Conservation (phyloP, 2,329 filamentous ascomycete species). For the Ascosphaera apis region DNA sequence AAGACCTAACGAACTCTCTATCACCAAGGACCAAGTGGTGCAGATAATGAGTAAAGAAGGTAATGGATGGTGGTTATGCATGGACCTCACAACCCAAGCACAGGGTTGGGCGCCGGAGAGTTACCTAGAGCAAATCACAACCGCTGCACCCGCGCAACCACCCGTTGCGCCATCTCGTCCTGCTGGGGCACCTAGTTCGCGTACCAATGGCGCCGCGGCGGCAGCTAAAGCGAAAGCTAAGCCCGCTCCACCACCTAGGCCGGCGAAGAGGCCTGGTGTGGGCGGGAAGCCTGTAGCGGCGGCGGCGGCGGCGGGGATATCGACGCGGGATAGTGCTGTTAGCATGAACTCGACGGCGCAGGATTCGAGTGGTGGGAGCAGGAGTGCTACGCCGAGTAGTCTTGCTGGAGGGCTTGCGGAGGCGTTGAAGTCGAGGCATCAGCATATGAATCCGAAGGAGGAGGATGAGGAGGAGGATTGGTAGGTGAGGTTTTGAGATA, state of each 20-base stretch:
- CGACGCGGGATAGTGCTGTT: conserved; percentile 35
- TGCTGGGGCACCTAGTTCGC: conserved; percentile 27
- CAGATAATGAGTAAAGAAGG: conserved; percentile 84
- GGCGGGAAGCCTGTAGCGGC: conserved; percentile 38
- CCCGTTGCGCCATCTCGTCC: conserved; percentile 31
- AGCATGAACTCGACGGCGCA: conserved; percentile 21
- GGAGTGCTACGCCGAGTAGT: conserved; percentile 44
- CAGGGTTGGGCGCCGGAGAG: conserved; percentile 89
- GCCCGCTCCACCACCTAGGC: conserved; percentile 52
- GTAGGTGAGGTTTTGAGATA: neutral
- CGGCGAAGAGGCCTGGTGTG: conserved; percentile 53
- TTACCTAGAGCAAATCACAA: conserved; percentile 57
- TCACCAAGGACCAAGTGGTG: conserved; percentile 58
- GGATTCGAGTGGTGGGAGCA: conserved; percentile 36
- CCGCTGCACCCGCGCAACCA: conserved; percentile 34
- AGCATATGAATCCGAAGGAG: conserved; percentile 47
- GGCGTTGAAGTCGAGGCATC: conserved; percentile 53
- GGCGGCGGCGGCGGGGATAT: conserved; percentile 14
- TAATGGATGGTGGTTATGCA: conserved; percentile 95
- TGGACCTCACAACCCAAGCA: conserved; percentile 40
- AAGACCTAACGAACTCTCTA: conserved; percentile 61
- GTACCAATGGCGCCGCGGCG: conserved; percentile 15
- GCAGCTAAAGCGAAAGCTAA: conserved; percentile 32
- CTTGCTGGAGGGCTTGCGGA: conserved; percentile 50
- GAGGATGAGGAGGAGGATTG: conserved; percentile 43